Conservation (phyloP, 2,329 filamentous ascomycete genomes). For the Corniculantispora saksenae region DNA sequence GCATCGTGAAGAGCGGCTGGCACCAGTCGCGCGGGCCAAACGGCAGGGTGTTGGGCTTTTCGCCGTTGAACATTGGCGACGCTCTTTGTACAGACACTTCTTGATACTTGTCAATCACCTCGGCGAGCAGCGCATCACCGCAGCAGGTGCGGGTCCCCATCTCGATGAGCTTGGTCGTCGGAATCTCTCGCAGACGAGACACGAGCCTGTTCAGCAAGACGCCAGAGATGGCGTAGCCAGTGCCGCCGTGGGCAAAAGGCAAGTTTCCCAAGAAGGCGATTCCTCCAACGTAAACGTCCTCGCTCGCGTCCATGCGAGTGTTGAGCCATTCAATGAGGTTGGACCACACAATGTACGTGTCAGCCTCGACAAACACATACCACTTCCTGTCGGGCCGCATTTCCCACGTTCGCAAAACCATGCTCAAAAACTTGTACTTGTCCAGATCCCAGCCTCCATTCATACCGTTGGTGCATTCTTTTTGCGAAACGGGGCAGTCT, state of each 20-base stretch:
- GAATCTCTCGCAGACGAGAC: conserved; percentile 38
- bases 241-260: conserved; percentile 58
- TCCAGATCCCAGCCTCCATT: conserved; percentile 54
- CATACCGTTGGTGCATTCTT: conserved; percentile 40
- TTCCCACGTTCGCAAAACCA: conserved; percentile 56
- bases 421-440: conserved; percentile 63
- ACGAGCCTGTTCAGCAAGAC: conserved; percentile 52
- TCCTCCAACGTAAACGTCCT: conserved; percentile 53
- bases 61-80: conserved; percentile 57
- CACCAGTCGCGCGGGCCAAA: conserved; percentile 55
- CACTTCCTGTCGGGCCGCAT: conserved; percentile 55
- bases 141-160: conserved; percentile 48
- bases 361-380: conserved; percentile 62
- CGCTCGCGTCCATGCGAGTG: conserved; percentile 41
- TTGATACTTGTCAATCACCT: conserved; percentile 45
- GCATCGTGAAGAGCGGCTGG: conserved; percentile 58
- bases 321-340: conserved; percentile 54
- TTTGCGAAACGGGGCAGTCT: conserved; percentile 48
- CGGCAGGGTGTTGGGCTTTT: conserved; percentile 53
- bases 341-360: conserved; percentile 59
- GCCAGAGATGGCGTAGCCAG: conserved; percentile 57
- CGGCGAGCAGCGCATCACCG: conserved; percentile 54
- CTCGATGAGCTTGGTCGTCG: conserved; percentile 49
- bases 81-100: conserved; percentile 44
- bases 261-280: conserved; percentile 46